A percentile compares a stretch with the other conserved stretches of the same genome.
These are phyloP conservation scores for Aquilaria sinensis DNA, from an alignment of 345 rosid genomes.

Conservation along the genomic window DNA sequence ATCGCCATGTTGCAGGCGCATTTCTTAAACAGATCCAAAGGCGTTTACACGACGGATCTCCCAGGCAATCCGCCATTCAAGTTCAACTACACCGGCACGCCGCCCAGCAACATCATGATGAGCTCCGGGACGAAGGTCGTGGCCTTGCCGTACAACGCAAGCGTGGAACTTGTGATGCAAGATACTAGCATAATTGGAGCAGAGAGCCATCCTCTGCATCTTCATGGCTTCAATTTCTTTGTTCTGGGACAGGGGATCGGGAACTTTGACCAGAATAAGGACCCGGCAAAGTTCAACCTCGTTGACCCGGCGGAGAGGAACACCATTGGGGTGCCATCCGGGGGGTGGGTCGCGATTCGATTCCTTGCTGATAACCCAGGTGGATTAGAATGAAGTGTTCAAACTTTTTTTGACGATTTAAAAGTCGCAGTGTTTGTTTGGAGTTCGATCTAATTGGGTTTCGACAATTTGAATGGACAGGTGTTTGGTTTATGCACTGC, in stretches of 20 bases:
- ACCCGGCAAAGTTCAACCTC: conserved; percentile 40
- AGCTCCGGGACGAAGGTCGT: conserved; percentile 38
- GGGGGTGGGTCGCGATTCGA: conserved; percentile 58
- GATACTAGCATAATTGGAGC: conserved; percentile 41
- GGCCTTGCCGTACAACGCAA: conserved; percentile 29
- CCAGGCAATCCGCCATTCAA: conserved; percentile 38
- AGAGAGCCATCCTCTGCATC: conserved; percentile 55
- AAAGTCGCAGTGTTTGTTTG: not conserved
- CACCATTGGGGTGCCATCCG: conserved; percentile 42
- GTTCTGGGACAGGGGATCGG: conserved; percentile 42
- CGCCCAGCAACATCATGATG: conserved; percentile 30
- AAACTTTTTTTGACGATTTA: not conserved
- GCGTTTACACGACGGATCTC: conserved; percentile 40
- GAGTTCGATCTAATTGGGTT: not conserved
- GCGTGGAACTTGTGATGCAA: conserved; percentile 49
- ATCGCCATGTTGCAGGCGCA: conserved; percentile 43
- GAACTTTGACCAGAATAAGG: conserved; percentile 37
- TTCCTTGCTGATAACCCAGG: conserved; percentile 51
- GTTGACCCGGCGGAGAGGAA: conserved; percentile 49
- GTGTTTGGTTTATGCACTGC: conserved; percentile 53
- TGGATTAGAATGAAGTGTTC: not conserved
- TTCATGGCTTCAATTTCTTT: conserved; percentile 50
- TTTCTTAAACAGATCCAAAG: conserved; percentile 35
- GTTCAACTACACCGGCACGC: conserved; percentile 50
- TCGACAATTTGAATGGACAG: conserved; percentile 8